Base-by-base conservation (phyloP, 1,284 basidiomycete species). In the Ceratobasidium sp. region DNA sequence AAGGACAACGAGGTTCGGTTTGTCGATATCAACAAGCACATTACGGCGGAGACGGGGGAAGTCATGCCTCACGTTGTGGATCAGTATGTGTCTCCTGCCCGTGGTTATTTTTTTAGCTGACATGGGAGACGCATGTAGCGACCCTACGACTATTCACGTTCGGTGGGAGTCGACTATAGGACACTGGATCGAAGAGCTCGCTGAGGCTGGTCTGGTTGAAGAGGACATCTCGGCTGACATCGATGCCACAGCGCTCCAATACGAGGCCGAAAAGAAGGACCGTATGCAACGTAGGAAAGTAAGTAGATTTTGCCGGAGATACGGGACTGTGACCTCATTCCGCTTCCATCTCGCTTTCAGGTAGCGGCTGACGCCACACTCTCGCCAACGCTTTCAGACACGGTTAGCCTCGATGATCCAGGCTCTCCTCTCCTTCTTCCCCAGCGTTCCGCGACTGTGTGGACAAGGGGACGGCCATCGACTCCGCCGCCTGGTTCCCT, bases 251-350 rank as follows among this genome's bases (percentile, higher is more conserved):
- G 62, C 61, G 25, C 34, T 56, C n/a, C 73, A 75, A 43, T 75
- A 75, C 34, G 73, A 75, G 62, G 73, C 73, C 17, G 73, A 75
- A 66, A 75, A 75, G 37, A 75, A 75, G 43, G 73, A 57, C 29
- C 73, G 73, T 51, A 75, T 75, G 73, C 73, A 65, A 66, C 73
- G 73, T 66, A 54, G 73, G 51, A 75, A 46, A 62, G 73, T 75
- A 57, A 40, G 61, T n/a, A 43, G 40, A 49, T 52, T 54, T 37
- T 67, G 19, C n/a, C 34, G 34, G 51, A 75, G 40, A 56, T 75
- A 54, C 37, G 32, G 17, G 52, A 15, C 43, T 32, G 51, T 57
- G 37, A 52, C 49, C 73, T 54, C 62, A 66, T 66, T 43, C 17
- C 29, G 46, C 29, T 75, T 32, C 34, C 49, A 51, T 62, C 57